A percentile compares a stretch with the other conserved stretches of the same genome.
Evolutionary conservation across 176 grass and related monocot species (phyloP).

Genomic region (Oryza punctata): DNA sequence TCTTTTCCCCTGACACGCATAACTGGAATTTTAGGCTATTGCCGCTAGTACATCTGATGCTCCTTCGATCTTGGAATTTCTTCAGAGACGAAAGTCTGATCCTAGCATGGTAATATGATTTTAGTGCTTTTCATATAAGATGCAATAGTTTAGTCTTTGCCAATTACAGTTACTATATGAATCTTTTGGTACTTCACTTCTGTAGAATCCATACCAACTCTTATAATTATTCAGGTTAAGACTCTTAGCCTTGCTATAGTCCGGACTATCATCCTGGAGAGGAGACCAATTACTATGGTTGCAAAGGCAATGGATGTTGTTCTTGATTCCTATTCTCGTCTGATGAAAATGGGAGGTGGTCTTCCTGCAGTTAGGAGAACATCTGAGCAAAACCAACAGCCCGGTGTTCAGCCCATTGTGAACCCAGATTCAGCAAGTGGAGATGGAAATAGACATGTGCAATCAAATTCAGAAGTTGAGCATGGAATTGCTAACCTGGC

Average conservation of each 20-base stretch:
- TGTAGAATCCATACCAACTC: background rate
- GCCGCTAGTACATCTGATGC: slow-evolving; percentile 92
- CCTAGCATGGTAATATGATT: slow-evolving; percentile 64
- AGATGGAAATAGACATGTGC: slow-evolving; percentile 34
- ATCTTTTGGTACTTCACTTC: background rate
- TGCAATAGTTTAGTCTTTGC: slow-evolving; percentile 29
- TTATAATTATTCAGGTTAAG: slow-evolving; percentile 68
- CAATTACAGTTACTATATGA: background rate
- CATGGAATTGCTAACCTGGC: slow-evolving; percentile 39
- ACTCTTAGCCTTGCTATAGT: slow-evolving; percentile 71
- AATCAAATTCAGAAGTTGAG: slow-evolving; percentile 44
- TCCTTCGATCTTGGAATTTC: slow-evolving; percentile 86
- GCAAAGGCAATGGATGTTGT: slow-evolving; percentile 82
- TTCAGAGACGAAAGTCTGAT: slow-evolving; percentile 78
- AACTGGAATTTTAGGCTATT: slow-evolving; percentile 64
- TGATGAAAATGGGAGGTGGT: slow-evolving; percentile 54
- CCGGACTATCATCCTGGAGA: slow-evolving; percentile 78
- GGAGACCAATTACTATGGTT: slow-evolving; percentile 63
- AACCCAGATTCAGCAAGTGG: slow-evolving; percentile 39
- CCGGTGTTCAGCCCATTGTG: slow-evolving; percentile 36
- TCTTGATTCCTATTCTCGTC: slow-evolving; percentile 81
- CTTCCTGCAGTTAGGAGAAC: slow-evolving; percentile 51
- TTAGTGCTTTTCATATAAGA: background rate
- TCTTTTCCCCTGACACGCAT: slow-evolving; percentile 23
- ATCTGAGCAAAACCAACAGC: slow-evolving; percentile 58